These are phyloP conservation scores for Colletotrichum sp. DNA, from an alignment of 2,329 filamentous ascomycete species.

Conservation along the genomic window DNA sequence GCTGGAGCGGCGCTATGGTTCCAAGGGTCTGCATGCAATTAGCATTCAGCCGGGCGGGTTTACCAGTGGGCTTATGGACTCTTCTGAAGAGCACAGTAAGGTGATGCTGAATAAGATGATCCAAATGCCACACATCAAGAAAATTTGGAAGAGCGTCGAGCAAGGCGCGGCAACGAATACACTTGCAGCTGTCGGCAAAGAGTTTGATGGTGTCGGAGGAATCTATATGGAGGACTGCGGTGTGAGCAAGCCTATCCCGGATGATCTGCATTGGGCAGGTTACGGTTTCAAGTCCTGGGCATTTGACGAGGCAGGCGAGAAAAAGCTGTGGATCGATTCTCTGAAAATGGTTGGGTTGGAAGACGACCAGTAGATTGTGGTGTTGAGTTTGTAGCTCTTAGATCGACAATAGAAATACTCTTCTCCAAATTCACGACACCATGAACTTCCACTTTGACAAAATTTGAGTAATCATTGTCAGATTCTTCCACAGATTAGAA, in stretches of 20 bases:
- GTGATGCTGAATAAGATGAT: background rate
- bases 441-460: background rate
- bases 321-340: background rate
- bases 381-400: rapidly evolving
- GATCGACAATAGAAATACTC: background rate
- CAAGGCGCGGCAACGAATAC: background rate
- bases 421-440: background rate
- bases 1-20: constrained; percentile 44
- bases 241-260: background rate
- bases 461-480: rapidly evolving
- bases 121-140: background rate
- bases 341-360: background rate
- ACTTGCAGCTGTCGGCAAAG: background rate
- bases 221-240: background rate
- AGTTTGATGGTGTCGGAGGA: background rate
- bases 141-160: background rate
- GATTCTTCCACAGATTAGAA: rapidly evolving
- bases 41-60: constrained; percentile 10
- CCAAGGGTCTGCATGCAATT: constrained; percentile 34
- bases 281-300: background rate
- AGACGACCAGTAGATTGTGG: background rate
- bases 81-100: background rate
- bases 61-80: background rate
- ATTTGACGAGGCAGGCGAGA: background rate
- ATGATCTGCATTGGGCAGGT: background rate